Percentiles rank a stretch among this genome's conserved stretches.
These are phyloP conservation scores for Pogostemon cablin DNA, from an alignment of 257 asterid genomes.

Conservation along the genomic window DNA sequence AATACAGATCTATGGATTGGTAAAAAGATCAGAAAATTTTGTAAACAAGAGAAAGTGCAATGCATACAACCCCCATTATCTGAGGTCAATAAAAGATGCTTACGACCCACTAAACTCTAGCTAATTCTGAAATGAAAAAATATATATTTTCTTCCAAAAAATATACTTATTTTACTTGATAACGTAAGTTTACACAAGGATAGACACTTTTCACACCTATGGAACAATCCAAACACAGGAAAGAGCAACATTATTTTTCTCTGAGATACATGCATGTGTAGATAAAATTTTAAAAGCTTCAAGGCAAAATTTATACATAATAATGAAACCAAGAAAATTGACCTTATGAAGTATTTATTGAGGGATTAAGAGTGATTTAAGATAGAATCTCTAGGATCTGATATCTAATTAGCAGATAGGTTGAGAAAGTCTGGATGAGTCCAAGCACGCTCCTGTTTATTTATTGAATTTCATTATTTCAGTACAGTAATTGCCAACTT, in stretches of 20 bases:
- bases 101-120: background rate
- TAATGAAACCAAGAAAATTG: constrained; percentile 14
- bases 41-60: background rate
- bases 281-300: background rate
- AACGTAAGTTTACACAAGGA: background rate
- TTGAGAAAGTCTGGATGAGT: background rate
- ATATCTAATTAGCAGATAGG: background rate
- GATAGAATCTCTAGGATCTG: constrained; percentile 4
- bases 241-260: background rate
- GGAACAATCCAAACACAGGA: constrained; percentile 13
- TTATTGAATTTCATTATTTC: background rate
- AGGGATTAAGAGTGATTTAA: constrained; percentile 11
- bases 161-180: background rate
- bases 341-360: background rate
- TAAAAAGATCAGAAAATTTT: background rate
- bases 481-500: background rate
- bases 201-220: background rate
- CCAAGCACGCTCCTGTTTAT: background rate
- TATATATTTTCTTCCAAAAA: background rate
- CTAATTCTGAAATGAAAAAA: background rate
- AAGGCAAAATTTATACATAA: background rate
- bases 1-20: constrained; percentile 15
- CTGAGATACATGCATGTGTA: background rate
- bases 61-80: background rate
- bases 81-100: constrained; percentile 1